phyloP scores from a whole-genome alignment of 2,329 filamentous ascomycete species.

The Trichoderma sp. region DNA sequence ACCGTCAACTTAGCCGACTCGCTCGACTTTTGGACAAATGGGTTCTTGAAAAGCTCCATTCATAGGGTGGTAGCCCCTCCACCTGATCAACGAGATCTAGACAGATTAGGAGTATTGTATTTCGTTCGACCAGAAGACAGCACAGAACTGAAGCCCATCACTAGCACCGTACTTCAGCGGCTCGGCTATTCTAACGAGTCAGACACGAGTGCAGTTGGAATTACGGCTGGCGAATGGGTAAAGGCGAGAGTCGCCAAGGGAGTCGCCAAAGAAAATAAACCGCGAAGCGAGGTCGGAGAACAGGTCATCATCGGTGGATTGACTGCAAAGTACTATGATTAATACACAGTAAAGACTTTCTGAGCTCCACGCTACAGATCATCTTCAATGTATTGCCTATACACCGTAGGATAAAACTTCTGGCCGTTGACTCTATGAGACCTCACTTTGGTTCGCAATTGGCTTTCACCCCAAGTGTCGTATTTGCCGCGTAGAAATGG shows the following conservation, averaged over 20 bases:
- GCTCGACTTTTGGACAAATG: conserved; percentile 52
- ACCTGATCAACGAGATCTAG: conserved; percentile 48
- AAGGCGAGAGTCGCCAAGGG: conserved; percentile 27
- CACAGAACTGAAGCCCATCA: conserved; percentile 39
- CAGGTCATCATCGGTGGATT: conserved; percentile 24
- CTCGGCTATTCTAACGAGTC: conserved; percentile 36
- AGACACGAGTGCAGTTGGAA: conserved; percentile 10
- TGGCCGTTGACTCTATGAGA: conserved; percentile 55
- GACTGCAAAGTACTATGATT: conserved; percentile 26
- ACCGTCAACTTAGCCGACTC: conserved; percentile 57
- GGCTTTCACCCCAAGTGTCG: conserved; percentile 59
- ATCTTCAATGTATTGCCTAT: conserved; percentile 52
- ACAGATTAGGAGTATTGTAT: conserved; percentile 53
- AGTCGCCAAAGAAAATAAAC: conserved; percentile 8
- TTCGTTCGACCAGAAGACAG: conserved; percentile 45
- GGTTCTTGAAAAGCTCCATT: conserved; percentile 50
- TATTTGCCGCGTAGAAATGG: conserved; percentile 54
- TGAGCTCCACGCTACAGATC: background rate
- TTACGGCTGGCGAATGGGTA: conserved; percentile 27
- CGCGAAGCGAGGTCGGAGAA: conserved; percentile 5
- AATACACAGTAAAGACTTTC: background rate
- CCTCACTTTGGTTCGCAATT: conserved; percentile 57
- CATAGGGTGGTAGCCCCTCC: conserved; percentile 51
- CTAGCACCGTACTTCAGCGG: conserved; percentile 40
- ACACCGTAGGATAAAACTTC: conserved; percentile 53